Conservation (phyloP, 805 yeast genomes). For the Nakazawaea ernobii region DNA sequence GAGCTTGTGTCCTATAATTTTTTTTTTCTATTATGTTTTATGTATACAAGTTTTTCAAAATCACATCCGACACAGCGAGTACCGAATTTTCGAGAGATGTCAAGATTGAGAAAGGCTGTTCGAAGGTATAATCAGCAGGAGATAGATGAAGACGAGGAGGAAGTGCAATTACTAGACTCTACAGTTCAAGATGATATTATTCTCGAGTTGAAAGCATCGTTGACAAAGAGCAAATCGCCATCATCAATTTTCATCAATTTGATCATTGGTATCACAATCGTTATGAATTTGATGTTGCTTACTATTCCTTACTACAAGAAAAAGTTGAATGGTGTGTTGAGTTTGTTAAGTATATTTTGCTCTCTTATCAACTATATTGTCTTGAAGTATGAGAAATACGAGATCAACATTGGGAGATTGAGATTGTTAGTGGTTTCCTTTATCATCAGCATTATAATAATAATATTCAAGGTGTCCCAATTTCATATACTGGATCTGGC, state of each 20-base stretch:
- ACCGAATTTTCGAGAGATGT: background rate
- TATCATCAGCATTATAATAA: constrained; percentile 9
- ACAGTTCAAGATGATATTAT: constrained; percentile 7
- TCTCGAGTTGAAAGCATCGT: constrained; percentile 3
- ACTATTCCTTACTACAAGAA: constrained; percentile 22
- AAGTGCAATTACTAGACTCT: background rate
- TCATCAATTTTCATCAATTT: constrained; percentile 5
- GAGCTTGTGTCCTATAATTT: too few species aligned
- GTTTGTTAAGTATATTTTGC: constrained; percentile 20
- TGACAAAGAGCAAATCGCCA: background rate
- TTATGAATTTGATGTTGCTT: constrained; percentile 21
- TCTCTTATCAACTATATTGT: constrained; percentile 11
- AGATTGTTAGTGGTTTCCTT: constrained; percentile 2
- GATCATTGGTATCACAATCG: constrained; percentile 14
- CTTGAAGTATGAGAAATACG: constrained; percentile 9
- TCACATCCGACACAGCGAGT: background rate
- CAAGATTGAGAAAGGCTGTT: constrained; percentile 8
- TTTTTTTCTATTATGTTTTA: background rate
- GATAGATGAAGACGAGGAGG: background rate
- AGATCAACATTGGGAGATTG: background rate
- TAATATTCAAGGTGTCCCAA: constrained; percentile 10
- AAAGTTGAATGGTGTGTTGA: constrained; percentile 17
- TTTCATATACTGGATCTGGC: constrained; percentile 16
- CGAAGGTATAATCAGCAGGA: constrained; percentile 2
- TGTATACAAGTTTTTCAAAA: background rate